phyloP scores from a whole-genome alignment of 2,329 filamentous ascomycete species.

The Stemphylium lycopersici region DNA sequence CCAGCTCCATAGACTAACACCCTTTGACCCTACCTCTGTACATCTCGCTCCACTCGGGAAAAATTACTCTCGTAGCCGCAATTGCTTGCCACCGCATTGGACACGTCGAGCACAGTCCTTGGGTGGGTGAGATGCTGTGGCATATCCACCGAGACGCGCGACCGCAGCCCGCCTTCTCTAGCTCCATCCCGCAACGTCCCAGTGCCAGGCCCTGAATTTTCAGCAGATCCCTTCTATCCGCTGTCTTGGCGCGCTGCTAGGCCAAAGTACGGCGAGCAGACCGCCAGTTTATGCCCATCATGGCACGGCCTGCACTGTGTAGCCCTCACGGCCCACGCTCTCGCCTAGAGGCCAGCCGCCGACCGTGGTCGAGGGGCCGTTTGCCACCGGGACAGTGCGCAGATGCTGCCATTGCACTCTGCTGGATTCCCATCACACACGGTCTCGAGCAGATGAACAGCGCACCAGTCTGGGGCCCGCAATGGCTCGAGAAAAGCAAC shows the following conservation, averaged over 20 bases:
- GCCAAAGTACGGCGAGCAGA: constrained; percentile 28
- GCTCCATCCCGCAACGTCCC: constrained; percentile 13
- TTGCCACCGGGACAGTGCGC: not conserved
- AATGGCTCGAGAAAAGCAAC: constrained; percentile 11
- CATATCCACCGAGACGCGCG: constrained; percentile 13
- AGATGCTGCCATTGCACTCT: not conserved
- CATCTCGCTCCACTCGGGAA: constrained; percentile 22
- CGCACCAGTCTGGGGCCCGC: constrained; percentile 3
- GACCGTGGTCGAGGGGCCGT: constrained; percentile 1
- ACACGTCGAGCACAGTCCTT: constrained; percentile 24
- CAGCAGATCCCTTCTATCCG: constrained; percentile 27
- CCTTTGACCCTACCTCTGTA: constrained; percentile 7
- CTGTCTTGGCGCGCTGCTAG: constrained; percentile 27
- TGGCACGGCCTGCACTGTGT: constrained; percentile 26
- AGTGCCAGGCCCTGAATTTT: constrained; percentile 25
- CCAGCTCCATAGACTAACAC: constrained; percentile 24
- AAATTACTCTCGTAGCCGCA: constrained; percentile 13
- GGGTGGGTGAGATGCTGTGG: constrained; percentile 10
- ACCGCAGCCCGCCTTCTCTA: constrained; percentile 12
- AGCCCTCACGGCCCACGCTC: constrained; percentile 2
- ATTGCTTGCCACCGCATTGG: constrained; percentile 31
- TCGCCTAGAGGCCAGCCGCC: constrained; percentile 20
- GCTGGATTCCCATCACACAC: not conserved
- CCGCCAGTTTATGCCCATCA: constrained; percentile 37
- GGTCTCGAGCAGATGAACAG: not conserved